Percentiles rank a stretch among this genome's conserved stretches.
Conservation (phyloP, 1,284 basidiomycete species). For the Apiotrichum veenhuisii region DNA sequence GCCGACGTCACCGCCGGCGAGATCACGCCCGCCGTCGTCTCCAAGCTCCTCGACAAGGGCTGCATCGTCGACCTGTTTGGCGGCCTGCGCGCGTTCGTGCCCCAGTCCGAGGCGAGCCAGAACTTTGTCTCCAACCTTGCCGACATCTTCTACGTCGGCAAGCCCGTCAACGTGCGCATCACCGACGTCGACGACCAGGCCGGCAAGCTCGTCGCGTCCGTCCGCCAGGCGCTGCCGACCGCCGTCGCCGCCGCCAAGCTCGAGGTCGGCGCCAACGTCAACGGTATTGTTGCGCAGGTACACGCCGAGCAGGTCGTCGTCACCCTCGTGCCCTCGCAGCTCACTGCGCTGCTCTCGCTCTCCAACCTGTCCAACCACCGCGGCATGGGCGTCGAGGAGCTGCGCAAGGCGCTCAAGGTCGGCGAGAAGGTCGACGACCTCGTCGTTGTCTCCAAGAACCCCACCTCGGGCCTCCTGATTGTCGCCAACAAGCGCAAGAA, state of each 20-base stretch:
- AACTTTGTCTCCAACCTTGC: slow-evolving; percentile 61
- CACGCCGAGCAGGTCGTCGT: slow-evolving; percentile 81
- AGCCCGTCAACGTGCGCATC: slow-evolving; percentile 81
- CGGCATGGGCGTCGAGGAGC: slow-evolving; percentile 62
- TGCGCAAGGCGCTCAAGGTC: slow-evolving; percentile 63
- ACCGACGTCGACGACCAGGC: slow-evolving; percentile 65
- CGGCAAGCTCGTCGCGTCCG: slow-evolving; percentile 73
- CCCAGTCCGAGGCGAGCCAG: slow-evolving; percentile 73
- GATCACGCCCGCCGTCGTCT: slow-evolving; percentile 78
- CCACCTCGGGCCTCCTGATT: slow-evolving; percentile 81
- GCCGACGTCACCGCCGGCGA: slow-evolving; percentile 67
- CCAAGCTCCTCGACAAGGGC: slow-evolving; percentile 71
- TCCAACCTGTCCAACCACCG: slow-evolving; percentile 83
- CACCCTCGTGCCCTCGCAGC: slow-evolving; percentile 64
- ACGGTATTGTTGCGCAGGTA: slow-evolving; percentile 68
- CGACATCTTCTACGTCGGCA: slow-evolving; percentile 71
- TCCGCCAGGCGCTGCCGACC: slow-evolving; percentile 71
- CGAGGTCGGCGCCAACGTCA: slow-evolving; percentile 70
- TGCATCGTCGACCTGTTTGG: slow-evolving; percentile 88
- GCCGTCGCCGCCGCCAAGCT: slow-evolving; percentile 62
- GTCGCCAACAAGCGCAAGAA: slow-evolving; percentile 63
- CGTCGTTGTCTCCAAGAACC: slow-evolving; percentile 83
- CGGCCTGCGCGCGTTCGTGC: slow-evolving; percentile 78
- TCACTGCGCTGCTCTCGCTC: slow-evolving; percentile 78
- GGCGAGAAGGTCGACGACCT: slow-evolving; percentile 74